Base-by-base conservation (phyloP, 179 eudicot species). In the Beta macrorhiza region DNA sequence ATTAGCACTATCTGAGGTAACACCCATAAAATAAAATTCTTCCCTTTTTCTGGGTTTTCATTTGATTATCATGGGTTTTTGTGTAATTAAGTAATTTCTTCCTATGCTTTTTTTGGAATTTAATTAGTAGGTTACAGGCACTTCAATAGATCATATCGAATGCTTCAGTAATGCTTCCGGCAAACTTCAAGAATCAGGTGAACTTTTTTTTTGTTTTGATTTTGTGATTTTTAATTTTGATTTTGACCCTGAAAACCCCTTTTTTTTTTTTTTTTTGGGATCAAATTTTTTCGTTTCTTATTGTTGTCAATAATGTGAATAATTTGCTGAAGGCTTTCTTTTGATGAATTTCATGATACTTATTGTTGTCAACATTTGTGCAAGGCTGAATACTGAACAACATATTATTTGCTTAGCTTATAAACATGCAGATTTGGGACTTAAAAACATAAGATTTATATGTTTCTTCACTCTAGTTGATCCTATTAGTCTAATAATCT, bases 101-200 rank as follows among this genome's bases (percentile, higher is more conserved):
- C 42, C 12, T 76, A 37, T 11, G 37, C 20, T 25, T 64, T 63
- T 74, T 61, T 78, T 65, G 72, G 49, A 9, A 9, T 83, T 57
- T 49, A 7, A 15, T 75, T 42, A 37, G 64, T 81, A 95, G 99
- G 92, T 87, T 79, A 90, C 99, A n/a, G 81, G 90, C 80, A 81
- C 85, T 82, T 89, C 99, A 11, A 87, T 90, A 73, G 98, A 92
- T 86, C 98, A 95, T 76, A 87, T 95, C 84, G 87, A 89, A 17
- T 95, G 99, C 87, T 93, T 95, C 78, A 87, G 85, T 82, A 94
- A 93, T 85, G 99, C 98, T 67, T 92, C 94, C 53, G 99, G 99
- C 5, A 90, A 88, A 51, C 85, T 95, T 85, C 99, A 95, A 79
- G 99, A 95, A 83, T 87, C 89, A 65, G 92, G 99, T 95, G 83